Evolutionary conservation across 2,329 filamentous ascomycete species (phyloP).

Genomic region (Penicillium sclerotigenum): DNA sequence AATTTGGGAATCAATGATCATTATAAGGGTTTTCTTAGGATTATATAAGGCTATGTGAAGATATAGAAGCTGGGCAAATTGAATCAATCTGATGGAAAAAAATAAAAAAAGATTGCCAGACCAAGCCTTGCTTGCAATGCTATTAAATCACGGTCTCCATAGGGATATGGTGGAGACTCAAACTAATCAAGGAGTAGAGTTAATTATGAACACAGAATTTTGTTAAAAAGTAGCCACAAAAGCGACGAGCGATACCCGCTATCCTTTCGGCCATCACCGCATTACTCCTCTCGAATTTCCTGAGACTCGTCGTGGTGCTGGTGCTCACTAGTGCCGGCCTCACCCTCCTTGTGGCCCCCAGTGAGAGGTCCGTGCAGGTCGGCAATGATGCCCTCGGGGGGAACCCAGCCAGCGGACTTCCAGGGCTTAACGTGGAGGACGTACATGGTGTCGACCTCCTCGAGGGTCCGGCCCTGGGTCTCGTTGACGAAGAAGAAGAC

Average conservation of each 20-base stretch:
- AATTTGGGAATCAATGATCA: conserved; percentile 62
- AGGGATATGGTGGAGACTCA: conserved; percentile 8
- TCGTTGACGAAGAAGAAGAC: conserved; percentile 79
- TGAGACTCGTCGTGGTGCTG: conserved; percentile 19
- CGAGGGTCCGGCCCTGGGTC: conserved; percentile 67
- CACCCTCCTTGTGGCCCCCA: conserved; percentile 18
- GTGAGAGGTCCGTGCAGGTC: conserved; percentile 25
- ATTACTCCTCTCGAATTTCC: conserved; percentile 12
- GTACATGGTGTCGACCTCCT: conserved; percentile 80
- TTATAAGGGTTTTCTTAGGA: not conserved
- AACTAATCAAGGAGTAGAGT: conserved; percentile 11
- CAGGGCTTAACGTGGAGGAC: conserved; percentile 62
- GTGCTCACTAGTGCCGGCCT: conserved; percentile 18
- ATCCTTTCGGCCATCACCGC: conserved; percentile 1
- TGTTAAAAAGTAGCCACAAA: conserved; percentile 2
- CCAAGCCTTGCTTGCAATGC: not conserved
- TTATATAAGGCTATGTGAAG: not conserved
- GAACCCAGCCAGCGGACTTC: conserved; percentile 55
- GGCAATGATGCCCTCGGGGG: conserved; percentile 33
- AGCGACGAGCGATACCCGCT: not conserved
- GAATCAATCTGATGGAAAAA: not conserved
- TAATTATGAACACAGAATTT: conserved; percentile 17
- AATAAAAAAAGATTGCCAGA: not conserved
- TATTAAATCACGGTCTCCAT: conserved; percentile 10
- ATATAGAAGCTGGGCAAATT: not conserved